Evolutionary conservation across 2,329 filamentous ascomycete species (phyloP).

Genomic region (Cercospora sesami): DNA sequence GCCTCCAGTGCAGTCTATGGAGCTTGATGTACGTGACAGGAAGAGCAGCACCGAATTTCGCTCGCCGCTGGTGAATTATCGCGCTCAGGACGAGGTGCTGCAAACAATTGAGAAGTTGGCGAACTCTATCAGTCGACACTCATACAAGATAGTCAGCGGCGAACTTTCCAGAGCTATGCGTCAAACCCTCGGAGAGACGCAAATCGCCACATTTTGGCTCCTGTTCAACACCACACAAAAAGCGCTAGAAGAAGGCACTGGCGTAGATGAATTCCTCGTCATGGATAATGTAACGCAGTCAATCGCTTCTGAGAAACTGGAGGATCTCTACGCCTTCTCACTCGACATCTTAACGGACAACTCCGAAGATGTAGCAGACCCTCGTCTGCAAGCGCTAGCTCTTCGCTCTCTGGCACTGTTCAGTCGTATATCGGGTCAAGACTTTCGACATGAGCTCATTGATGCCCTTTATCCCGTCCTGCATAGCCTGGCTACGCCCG

Average conservation of each 20-base stretch:
- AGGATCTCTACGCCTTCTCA: slow-evolving; percentile 70
- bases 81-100: slow-evolving; percentile 34
- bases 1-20: slow-evolving; percentile 29
- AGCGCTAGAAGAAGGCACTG: slow-evolving; percentile 52
- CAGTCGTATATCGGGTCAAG: slow-evolving; percentile 63
- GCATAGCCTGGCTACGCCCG: slow-evolving; percentile 76
- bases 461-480: slow-evolving; percentile 90
- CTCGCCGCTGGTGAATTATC: slow-evolving; percentile 32
- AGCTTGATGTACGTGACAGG: slow-evolving; percentile 23
- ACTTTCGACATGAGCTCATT: slow-evolving; percentile 81
- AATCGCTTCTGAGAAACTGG: slow-evolving; percentile 38
- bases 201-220: slow-evolving; percentile 77
- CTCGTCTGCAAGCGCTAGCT: slow-evolving; percentile 74
- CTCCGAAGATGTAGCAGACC: slow-evolving; percentile 54
- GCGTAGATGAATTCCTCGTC: slow-evolving; percentile 65
- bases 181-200: slow-evolving; percentile 57
- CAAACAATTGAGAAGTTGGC: slow-evolving; percentile 34
- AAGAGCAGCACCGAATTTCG: slow-evolving; percentile 24
- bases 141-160: slow-evolving; percentile 50
- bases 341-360: slow-evolving; percentile 58
- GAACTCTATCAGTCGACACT: slow-evolving; percentile 36
- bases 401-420: slow-evolving; percentile 78
- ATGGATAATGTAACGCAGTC: slow-evolving; percentile 11
- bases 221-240: slow-evolving; percentile 69
- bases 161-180: slow-evolving; percentile 66